Percentiles rank a stretch among this genome's conserved stretches.
phyloP scores from a whole-genome alignment of 2,329 filamentous ascomycete species.

The Fusarium pininemorale region DNA sequence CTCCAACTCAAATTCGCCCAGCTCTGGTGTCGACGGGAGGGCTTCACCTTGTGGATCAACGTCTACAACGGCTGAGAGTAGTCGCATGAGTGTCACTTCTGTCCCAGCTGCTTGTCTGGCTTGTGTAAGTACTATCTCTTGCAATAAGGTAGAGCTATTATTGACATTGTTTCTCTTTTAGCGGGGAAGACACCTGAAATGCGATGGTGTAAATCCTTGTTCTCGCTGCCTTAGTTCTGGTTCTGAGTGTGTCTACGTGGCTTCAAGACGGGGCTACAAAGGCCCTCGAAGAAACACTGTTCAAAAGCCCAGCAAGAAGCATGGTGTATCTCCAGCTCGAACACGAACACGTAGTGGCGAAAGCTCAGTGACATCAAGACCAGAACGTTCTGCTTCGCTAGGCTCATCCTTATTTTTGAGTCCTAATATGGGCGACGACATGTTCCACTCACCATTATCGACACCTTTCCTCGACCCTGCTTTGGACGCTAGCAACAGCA shows the following conservation, averaged over 20 bases:
- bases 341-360: conserved; percentile 26
- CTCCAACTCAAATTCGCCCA: conserved; percentile 40
- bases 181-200: conserved; percentile 77
- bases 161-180: conserved; percentile 42
- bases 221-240: conserved; percentile 69
- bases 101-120: conserved; percentile 62
- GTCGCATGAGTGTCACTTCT: conserved; percentile 48
- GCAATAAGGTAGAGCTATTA: background rate
- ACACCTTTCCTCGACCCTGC: conserved; percentile 12
- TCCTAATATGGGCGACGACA: conserved; percentile 17
- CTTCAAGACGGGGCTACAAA: conserved; percentile 79
- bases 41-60: conserved; percentile 31
- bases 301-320: conserved; percentile 60
- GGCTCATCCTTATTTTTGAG: conserved; percentile 18
- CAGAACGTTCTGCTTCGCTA: conserved; percentile 38
- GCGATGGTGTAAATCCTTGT: conserved; percentile 76
- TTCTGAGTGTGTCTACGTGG: conserved; percentile 74
- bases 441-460: conserved; percentile 35
- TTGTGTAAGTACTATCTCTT: conserved; percentile 56
- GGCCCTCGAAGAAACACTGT: conserved; percentile 56
- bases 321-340: conserved; percentile 53
- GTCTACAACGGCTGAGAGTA: conserved; percentile 26
- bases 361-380: conserved; percentile 54
- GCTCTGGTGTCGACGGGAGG: conserved; percentile 28
- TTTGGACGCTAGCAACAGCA: conserved; percentile 3